Percentiles rank a stretch among this genome's conserved stretches.
Conservation (phyloP, 2,329 filamentous ascomycete genomes). For the Nemania sp. region DNA sequence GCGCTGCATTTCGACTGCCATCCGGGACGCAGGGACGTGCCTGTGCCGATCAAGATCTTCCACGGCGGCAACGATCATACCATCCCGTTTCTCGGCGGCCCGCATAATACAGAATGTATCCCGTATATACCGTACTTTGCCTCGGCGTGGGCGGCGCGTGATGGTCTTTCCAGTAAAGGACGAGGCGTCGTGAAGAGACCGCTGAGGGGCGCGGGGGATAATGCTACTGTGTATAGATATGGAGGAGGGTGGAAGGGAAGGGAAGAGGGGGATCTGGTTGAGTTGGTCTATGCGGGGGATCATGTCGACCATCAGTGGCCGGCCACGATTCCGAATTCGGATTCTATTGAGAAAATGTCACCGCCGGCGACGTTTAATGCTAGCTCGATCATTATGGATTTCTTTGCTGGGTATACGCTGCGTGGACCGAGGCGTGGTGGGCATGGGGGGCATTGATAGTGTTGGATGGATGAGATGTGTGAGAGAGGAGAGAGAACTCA, state of each 20-base stretch:
- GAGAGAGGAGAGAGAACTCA: too few species aligned
- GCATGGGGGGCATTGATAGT: too few species aligned
- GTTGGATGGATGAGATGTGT: too few species aligned
- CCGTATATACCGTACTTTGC: slow-evolving; percentile 49
- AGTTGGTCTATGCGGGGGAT: slow-evolving; percentile 34
- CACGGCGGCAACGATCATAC: slow-evolving; percentile 53
- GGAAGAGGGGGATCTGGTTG: slow-evolving; percentile 24
- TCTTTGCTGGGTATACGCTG: slow-evolving; percentile 26
- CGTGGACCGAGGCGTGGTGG: neutral
- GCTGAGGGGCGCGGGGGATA: slow-evolving; percentile 16
- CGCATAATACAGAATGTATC: slow-evolving; percentile 46
- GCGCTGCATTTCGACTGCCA: slow-evolving; percentile 44
- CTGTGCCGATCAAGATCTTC: slow-evolving; percentile 54
- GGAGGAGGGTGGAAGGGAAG: too few species aligned
- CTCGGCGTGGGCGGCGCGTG: slow-evolving; percentile 43
- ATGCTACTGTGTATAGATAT: slow-evolving; percentile 21
- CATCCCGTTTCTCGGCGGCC: slow-evolving; percentile 50
- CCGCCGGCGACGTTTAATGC: slow-evolving; percentile 34
- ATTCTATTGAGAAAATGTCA: slow-evolving; percentile 25
- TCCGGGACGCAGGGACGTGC: slow-evolving; percentile 42
- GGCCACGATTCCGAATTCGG: slow-evolving; percentile 28
- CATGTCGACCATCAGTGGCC: slow-evolving; percentile 37
- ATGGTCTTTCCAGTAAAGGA: too few species aligned
- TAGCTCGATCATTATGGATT: slow-evolving; percentile 34
- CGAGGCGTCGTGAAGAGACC: too few species aligned